A percentile compares a stretch with the other conserved stretches of the same genome.
These are phyloP conservation scores for Phaffia rhodozyma DNA, from an alignment of 1,284 basidiomycete species.

Conservation along the genomic window DNA sequence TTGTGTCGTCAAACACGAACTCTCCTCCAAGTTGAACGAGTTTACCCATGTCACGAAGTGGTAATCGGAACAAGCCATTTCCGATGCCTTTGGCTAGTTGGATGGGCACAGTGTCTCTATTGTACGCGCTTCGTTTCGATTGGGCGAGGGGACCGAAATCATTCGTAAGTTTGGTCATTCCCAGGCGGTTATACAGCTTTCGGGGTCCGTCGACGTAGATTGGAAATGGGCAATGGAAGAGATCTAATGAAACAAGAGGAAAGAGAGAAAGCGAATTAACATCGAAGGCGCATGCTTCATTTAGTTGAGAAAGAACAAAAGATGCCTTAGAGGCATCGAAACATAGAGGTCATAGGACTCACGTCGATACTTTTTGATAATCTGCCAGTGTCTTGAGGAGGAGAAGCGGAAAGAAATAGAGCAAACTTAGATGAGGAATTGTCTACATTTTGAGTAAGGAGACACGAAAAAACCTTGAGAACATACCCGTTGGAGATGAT, in stretches of 20 bases:
- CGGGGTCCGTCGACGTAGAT: slow-evolving; percentile 33
- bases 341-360: neutral
- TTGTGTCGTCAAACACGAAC: slow-evolving; percentile 29
- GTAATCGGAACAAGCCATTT: slow-evolving; percentile 30
- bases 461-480: neutral
- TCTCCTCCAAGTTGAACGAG: slow-evolving; percentile 33
- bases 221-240: slow-evolving; percentile 34
- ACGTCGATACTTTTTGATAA: slow-evolving; percentile 32
- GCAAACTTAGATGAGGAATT: neutral
- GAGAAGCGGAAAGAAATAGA: neutral
- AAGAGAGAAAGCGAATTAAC: neutral
- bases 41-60: slow-evolving; percentile 29
- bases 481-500: slow-evolving; percentile 30
- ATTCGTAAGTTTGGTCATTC: slow-evolving; percentile 29
- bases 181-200: slow-evolving; percentile 25
- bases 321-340: neutral
- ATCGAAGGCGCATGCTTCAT: neutral
- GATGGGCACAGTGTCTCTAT: slow-evolving; percentile 25
- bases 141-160: slow-evolving; percentile 28
- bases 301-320: neutral
- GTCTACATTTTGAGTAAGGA: too few relatives aligned
- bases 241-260: slow-evolving; percentile 6
- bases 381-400: slow-evolving; percentile 25
- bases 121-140: slow-evolving; percentile 29
- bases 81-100: slow-evolving; percentile 28